Percentiles rank a stretch among this genome's conserved stretches.
phyloP scores from a whole-genome alignment of 208 protist genomes.

The Trypanosoma cruzi region DNA sequence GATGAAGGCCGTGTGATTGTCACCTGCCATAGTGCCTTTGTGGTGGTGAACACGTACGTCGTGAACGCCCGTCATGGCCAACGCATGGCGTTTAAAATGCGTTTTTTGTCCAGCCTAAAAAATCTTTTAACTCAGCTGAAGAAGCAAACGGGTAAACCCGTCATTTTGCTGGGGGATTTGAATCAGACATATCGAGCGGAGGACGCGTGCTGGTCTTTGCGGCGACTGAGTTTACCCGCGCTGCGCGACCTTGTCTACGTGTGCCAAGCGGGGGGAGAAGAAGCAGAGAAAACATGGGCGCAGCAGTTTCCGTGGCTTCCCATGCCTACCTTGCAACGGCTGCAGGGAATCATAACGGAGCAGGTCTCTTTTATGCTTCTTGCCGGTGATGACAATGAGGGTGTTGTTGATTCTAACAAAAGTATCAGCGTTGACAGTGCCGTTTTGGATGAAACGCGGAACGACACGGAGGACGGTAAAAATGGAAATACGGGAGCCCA shows the following conservation, averaged over 20 bases:
- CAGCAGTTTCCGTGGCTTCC: constrained; percentile 21
- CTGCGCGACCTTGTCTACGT: constrained; percentile 27
- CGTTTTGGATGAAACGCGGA: neutral
- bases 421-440: constrained; percentile 22
- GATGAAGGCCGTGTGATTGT: constrained; percentile 85
- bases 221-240: constrained; percentile 52
- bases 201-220: constrained; percentile 74
- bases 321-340: neutral
- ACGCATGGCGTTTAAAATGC: constrained; percentile 57
- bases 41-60: constrained; percentile 90
- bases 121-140: constrained; percentile 43
- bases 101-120: constrained; percentile 56
- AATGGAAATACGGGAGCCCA: neutral
- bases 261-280: constrained; percentile 23
- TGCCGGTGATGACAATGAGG: neutral
- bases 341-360: constrained; percentile 18
- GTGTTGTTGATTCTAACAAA: neutral
- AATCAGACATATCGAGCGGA: constrained; percentile 84
- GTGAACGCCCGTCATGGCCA: constrained; percentile 73
- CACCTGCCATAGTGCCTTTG: constrained; percentile 74
- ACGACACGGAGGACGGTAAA: neutral
- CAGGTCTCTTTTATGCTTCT: constrained; percentile 15
- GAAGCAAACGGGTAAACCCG: constrained; percentile 47
- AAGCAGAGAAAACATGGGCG: constrained; percentile 40
- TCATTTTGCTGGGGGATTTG: constrained; percentile 83